Percentiles rank a stretch among this genome's conserved stretches.
Evolutionary conservation across 805 yeast species (phyloP).

Genomic region (Candida orba): DNA sequence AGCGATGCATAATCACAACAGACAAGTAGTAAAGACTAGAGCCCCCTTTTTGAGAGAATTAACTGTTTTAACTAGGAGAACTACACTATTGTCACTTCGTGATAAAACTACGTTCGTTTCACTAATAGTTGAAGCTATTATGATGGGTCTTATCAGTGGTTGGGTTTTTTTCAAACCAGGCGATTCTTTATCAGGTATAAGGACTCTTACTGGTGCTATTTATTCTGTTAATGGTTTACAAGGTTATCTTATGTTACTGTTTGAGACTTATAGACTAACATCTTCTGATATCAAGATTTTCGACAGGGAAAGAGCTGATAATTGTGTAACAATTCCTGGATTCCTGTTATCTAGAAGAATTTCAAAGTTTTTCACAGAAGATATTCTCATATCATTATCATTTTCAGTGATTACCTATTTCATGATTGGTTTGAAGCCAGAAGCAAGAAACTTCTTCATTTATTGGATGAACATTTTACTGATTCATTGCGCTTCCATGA

Average conservation of each 20-base stretch:
- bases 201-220: constrained; percentile 47
- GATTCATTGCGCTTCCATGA: constrained; percentile 49
- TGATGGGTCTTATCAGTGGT: constrained; percentile 39
- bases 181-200: constrained; percentile 49
- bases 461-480: constrained; percentile 56
- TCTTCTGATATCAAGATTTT: constrained; percentile 48
- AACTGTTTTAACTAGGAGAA: constrained; percentile 32
- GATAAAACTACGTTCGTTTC: constrained; percentile 36
- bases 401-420: constrained; percentile 62
- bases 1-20: neutral
- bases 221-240: constrained; percentile 49
- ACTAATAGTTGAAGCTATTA: constrained; percentile 12
- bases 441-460: constrained; percentile 43
- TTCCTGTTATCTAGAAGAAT: constrained; percentile 62
- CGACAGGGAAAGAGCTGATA: constrained; percentile 68
- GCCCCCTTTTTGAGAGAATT: constrained; percentile 40
- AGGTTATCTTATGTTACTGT: constrained; percentile 48
- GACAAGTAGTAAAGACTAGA: constrained; percentile 10
- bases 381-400: constrained; percentile 51
- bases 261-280: constrained; percentile 53
- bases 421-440: constrained; percentile 64
- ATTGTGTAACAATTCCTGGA: constrained; percentile 58
- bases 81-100: constrained; percentile 33
- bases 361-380: constrained; percentile 64
- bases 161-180: constrained; percentile 72